Evolutionary conservation across 805 yeast species (phyloP), one percentile per base, ranked within the genome.

Genomic region (Wickerhamiella shivajii): DNA sequence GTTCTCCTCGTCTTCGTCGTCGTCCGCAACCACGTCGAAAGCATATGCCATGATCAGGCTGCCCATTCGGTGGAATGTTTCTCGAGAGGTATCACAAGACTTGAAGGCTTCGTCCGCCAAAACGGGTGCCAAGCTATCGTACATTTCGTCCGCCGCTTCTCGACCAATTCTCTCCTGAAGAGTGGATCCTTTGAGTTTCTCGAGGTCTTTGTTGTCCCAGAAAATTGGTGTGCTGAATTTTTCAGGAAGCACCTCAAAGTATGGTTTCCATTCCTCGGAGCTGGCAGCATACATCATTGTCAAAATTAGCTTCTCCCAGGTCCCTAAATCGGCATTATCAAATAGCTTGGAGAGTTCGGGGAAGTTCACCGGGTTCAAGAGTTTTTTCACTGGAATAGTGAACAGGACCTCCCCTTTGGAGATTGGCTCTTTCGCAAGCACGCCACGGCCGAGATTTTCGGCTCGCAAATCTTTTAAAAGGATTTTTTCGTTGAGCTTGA

Each of bases 41-140:
- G 93, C 79, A 47, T 87, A 87, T 1, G 95, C 69, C 81, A 84
- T 71, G 29, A 90, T 79, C 11, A 79, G 56, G 25, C 83, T 72
- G 0, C 93, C 96, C 39, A 78, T 70, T 23, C 65, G 58, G 43
- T 74, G 75, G 51, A 78, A 90, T 8, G 67, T 69, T 2, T 68
- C 74, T 27, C 70, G 49, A 1, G 76, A 54, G 1, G 66, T 52
- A 7, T 51, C 50, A 3, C 39, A 39, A n/a, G 32, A 38, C 12
- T 27, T 29, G 27, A 52, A 37, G 17, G 39, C 48, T 2, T 42
- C 32, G 22, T 46, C 39, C 24, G 19, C 17, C 10, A 41, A 63
- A 36, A 41, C 56, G 53, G 71, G 60, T 7, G 68, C 62, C 24
- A 64, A 58, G 24, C 67, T 53, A 30, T 52, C 62, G 47, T 66